Evolutionary conservation across 192 early-diverging fungal species (phyloP).

Genomic region (Linnemannia elongata): DNA sequence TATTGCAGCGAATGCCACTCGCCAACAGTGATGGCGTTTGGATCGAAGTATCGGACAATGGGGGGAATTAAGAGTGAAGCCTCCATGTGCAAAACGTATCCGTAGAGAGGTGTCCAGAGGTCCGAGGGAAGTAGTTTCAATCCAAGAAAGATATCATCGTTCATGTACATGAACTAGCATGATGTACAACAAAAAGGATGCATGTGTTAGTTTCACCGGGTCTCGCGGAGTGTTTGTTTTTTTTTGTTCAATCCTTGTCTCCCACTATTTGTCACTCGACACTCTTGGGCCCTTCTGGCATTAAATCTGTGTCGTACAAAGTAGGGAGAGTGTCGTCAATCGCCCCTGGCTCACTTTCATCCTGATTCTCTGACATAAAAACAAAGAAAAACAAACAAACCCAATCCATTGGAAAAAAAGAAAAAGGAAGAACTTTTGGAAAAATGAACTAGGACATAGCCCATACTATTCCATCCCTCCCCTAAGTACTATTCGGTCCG

Average conservation of each 20-base stretch:
- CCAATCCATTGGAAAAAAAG: background rate
- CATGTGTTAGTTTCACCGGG: background rate
- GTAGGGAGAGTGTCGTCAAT: no score
- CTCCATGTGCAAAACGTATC: slow-evolving; percentile 57
- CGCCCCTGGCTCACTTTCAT: no score
- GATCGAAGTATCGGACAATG: slow-evolving; percentile 20
- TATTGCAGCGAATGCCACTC: slow-evolving; percentile 59
- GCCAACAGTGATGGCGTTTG: slow-evolving; percentile 30
- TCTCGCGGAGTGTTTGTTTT: background rate
- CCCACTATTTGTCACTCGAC: no score
- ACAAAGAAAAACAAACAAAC: background rate
- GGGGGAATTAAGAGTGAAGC: slow-evolving; percentile 36
- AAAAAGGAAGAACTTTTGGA: background rate
- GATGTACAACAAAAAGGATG: background rate
- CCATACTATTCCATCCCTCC: background rate
- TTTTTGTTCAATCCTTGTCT: background rate
- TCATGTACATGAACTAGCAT: slow-evolving; percentile 56
- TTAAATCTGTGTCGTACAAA: background rate
- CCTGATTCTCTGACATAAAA: no score
- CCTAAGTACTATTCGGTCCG: background rate
- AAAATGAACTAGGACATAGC: no score
- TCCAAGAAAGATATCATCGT: slow-evolving; percentile 59
- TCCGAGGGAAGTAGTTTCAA: slow-evolving; percentile 39
- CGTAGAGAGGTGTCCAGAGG: slow-evolving; percentile 57
- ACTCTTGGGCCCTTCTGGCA: background rate